A percentile compares a stretch with the other conserved stretches of the same genome.
Evolutionary conservation across 805 yeast genomes (phyloP).

Genomic region (Maudiozyma turicensis): DNA sequence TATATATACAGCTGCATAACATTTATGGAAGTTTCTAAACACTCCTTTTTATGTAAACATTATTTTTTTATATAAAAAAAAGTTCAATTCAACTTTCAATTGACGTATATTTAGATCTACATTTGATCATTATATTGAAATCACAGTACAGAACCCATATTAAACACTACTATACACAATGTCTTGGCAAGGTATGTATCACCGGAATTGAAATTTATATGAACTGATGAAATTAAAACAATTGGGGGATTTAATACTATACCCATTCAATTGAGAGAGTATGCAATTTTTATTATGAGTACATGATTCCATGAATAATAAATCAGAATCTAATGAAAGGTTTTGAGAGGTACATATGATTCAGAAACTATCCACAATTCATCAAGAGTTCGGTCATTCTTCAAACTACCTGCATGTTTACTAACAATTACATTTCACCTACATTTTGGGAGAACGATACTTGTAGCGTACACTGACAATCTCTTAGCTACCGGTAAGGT

Average conservation of each 20-base stretch:
- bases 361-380: neutral
- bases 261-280: too few relatives aligned
- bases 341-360: too few relatives aligned
- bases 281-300: too few relatives aligned
- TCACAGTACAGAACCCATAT: neutral
- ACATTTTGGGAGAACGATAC: neutral
- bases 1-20: neutral
- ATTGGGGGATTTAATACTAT: too few relatives aligned
- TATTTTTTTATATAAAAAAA: too few relatives aligned
- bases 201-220: neutral
- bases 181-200: slow-evolving; percentile 41
- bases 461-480: slow-evolving; percentile 86
- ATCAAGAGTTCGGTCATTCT: neutral
- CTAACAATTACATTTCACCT: too few relatives aligned
- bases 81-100: neutral
- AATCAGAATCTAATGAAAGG: too few relatives aligned
- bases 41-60: neutral
- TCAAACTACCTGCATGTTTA: neutral
- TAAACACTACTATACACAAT: slow-evolving; percentile 12
- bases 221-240: too few relatives aligned
- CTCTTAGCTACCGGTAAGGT: slow-evolving; percentile 77
- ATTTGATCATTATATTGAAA: neutral
- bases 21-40: neutral
- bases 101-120: neutral
- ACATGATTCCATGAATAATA: too few relatives aligned